phyloP scores from a whole-genome alignment of 805 yeast genomes.

The Zygotorulaspora florentina region DNA sequence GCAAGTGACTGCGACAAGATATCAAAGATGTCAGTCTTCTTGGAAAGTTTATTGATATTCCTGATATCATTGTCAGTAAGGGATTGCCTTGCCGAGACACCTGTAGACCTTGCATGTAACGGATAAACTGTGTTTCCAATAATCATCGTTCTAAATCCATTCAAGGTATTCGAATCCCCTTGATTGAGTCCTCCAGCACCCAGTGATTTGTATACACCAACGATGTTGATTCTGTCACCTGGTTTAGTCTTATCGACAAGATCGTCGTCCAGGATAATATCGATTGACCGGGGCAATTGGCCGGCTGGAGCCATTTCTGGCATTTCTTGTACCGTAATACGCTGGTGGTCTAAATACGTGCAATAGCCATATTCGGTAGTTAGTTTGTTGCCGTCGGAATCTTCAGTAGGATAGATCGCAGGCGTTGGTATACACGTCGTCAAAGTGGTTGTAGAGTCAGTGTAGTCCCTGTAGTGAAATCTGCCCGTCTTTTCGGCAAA shows the following conservation, averaged over 20 bases:
- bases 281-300: slow-evolving; percentile 89
- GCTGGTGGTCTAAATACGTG: slow-evolving; percentile 91
- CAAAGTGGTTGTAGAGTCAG: slow-evolving; percentile 87
- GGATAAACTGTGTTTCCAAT: slow-evolving; percentile 88
- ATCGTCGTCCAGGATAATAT: slow-evolving; percentile 91
- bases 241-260: slow-evolving; percentile 89
- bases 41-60: slow-evolving; percentile 75
- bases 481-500: slow-evolving; percentile 79
- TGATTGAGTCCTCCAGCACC: slow-evolving; percentile 55
- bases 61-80: slow-evolving; percentile 81
- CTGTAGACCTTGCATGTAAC: slow-evolving; percentile 80
- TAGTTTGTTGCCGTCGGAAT: slow-evolving; percentile 82
- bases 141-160: slow-evolving; percentile 77
- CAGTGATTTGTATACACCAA: slow-evolving; percentile 88
- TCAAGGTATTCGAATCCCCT: slow-evolving; percentile 38
- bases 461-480: slow-evolving; percentile 86
- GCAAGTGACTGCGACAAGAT: slow-evolving; percentile 82
- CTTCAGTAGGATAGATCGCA: slow-evolving; percentile 89
- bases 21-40: slow-evolving; percentile 68
- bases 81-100: slow-evolving; percentile 64
- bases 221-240: slow-evolving; percentile 91
- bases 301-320: slow-evolving; percentile 98
- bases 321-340: slow-evolving; percentile 91
- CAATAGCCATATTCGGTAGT: slow-evolving; percentile 90
- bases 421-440: slow-evolving; percentile 48